Percentiles rank a stretch among this genome's conserved stretches.
phyloP scores from a whole-genome alignment of 176 grass and related monocot genomes.

The Oryza officinalis region DNA sequence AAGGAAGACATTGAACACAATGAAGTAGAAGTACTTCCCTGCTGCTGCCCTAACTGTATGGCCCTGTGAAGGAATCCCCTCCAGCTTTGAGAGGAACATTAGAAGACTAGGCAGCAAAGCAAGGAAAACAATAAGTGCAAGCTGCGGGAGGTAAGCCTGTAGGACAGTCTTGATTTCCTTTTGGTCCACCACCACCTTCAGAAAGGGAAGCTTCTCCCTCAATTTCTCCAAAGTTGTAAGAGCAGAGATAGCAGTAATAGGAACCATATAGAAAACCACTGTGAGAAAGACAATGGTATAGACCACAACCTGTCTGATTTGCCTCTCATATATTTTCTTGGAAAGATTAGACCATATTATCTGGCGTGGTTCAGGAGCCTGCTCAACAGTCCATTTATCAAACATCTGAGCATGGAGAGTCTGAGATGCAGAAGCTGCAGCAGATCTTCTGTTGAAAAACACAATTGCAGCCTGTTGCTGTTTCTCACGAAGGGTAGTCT shows the following conservation, averaged over 20 bases:
- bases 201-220: constrained; percentile 64
- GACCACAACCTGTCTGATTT: constrained; percentile 58
- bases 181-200: constrained; percentile 70
- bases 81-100: constrained; percentile 76
- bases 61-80: constrained; percentile 69
- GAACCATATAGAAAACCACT: constrained; percentile 73
- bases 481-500: constrained; percentile 66
- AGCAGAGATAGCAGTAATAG: constrained; percentile 69
- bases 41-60: constrained; percentile 66
- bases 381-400: constrained; percentile 77
- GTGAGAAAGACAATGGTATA: constrained; percentile 75
- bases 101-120: constrained; percentile 77
- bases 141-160: constrained; percentile 85
- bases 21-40: constrained; percentile 96
- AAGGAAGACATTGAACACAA: constrained; percentile 93
- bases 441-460: constrained; percentile 80
- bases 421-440: constrained; percentile 81
- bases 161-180: constrained; percentile 58
- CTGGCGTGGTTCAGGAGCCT: constrained; percentile 80
- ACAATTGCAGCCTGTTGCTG: constrained; percentile 74
- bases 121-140: constrained; percentile 81
- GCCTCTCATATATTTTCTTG: constrained; percentile 59
- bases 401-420: constrained; percentile 76
- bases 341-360: constrained; percentile 78
- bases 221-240: constrained; percentile 78